phyloP scores from a whole-genome alignment of 345 rosid genomes.

The Lepidium sativum region DNA sequence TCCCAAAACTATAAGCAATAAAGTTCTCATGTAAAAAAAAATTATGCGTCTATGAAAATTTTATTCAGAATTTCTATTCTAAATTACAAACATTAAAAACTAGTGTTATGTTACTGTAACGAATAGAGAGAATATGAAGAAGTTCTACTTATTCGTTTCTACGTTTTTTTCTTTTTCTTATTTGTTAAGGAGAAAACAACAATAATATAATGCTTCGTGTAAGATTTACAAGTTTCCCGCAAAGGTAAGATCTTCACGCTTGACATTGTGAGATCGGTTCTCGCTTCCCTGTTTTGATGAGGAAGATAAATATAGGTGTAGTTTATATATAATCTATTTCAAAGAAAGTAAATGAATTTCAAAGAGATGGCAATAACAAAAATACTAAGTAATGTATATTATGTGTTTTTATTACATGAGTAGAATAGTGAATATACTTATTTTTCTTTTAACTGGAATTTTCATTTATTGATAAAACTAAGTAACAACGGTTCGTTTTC shows the following conservation, averaged over 20 bases:
- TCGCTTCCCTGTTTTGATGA: constrained; percentile 14
- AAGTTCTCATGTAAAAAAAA: too few relatives aligned
- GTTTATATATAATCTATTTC: too few relatives aligned
- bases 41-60: too few relatives aligned
- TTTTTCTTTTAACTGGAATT: too few relatives aligned
- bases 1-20: too few relatives aligned
- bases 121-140: not conserved
- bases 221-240: constrained; percentile 7
- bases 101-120: not conserved
- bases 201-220: not conserved
- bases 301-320: not conserved
- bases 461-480: too few relatives aligned
- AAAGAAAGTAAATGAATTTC: too few relatives aligned
- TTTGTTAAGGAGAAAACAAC: constrained; percentile 5
- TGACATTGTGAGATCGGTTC: constrained; percentile 5
- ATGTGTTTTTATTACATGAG: too few relatives aligned
- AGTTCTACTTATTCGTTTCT: not conserved
- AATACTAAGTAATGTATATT: too few relatives aligned
- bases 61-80: not conserved
- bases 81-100: not conserved
- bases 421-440: too few relatives aligned
- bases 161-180: not conserved
- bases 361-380: too few relatives aligned
- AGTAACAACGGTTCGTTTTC: too few relatives aligned
- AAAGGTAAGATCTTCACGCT: constrained; percentile 5